Conservation (phyloP, 305 asterid genomes). For the Galium porrigens region DNA sequence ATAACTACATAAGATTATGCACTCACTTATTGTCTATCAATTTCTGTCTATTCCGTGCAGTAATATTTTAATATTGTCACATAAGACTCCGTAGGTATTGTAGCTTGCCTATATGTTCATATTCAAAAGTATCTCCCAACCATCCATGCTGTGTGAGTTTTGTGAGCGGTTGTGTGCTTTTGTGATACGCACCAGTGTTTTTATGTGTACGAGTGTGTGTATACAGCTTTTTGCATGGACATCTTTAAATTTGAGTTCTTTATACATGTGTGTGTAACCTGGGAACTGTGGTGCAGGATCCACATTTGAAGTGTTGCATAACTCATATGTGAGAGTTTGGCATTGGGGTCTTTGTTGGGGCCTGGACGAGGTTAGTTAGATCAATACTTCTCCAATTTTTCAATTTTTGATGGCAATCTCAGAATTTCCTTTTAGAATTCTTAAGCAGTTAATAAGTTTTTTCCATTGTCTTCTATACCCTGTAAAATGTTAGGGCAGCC, state of each 20-base stretch:
- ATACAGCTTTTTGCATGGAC: neutral
- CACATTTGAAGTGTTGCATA: constrained; percentile 55
- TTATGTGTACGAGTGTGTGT: neutral
- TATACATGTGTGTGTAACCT: neutral
- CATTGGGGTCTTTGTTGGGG: constrained; percentile 75
- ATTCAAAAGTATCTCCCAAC: no score
- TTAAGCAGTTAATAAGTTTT: neutral
- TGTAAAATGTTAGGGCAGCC: neutral
- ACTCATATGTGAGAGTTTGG: constrained; percentile 81
- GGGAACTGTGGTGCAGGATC: constrained; percentile 29
- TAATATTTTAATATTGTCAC: no score
- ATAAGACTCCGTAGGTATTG: no score
- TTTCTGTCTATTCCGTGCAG: no score
- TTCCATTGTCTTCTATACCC: neutral
- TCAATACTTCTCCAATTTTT: constrained; percentile 6
- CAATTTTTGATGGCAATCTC: neutral
- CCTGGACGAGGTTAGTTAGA: constrained; percentile 78
- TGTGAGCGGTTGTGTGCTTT: no score
- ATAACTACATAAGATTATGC: no score
- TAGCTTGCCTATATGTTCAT: no score
- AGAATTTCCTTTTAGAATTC: neutral
- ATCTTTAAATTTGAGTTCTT: neutral
- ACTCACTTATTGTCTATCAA: no score
- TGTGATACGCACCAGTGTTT: no score
- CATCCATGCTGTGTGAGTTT: no score